Conservation (phyloP, 1,139 yeast genomes). For the Hemisphaericaspora subhashii region DNA sequence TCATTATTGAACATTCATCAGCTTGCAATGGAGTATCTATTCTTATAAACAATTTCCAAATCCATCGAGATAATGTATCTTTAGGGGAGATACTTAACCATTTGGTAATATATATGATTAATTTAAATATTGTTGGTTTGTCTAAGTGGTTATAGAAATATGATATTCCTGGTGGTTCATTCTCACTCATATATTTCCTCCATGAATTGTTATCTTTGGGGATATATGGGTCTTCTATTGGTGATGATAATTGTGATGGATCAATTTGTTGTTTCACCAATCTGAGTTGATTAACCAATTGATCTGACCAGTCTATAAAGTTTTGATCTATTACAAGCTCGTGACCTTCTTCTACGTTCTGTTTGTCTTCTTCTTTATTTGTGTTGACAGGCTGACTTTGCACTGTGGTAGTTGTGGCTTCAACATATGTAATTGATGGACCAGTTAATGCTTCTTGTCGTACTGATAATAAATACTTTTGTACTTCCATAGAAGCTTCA, state of each 20-base stretch:
- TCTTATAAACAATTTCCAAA: slow-evolving; percentile 35
- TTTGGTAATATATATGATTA: slow-evolving; percentile 35
- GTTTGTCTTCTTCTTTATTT: not conserved
- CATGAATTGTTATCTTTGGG: slow-evolving; percentile 5
- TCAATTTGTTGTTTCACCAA: not conserved
- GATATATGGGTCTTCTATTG: not conserved
- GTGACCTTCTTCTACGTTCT: not conserved
- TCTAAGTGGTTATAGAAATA: slow-evolving; percentile 24
- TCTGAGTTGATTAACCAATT: not conserved
- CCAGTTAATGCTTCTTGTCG: slow-evolving; percentile 32
- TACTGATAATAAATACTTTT: slow-evolving; percentile 28
- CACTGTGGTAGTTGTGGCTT: not conserved
- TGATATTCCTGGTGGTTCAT: slow-evolving; percentile 28
- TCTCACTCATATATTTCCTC: slow-evolving; percentile 6
- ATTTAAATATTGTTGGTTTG: slow-evolving; percentile 34
- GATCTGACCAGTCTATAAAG: not conserved
- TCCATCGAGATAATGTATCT: slow-evolving; percentile 37
- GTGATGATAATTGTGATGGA: not conserved
- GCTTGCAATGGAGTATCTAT: slow-evolving; percentile 36
- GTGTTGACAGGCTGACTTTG: not conserved
- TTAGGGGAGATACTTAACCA: slow-evolving; percentile 38
- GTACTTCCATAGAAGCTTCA: slow-evolving; percentile 21
- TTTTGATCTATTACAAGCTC: not conserved
- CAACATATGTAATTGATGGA: slow-evolving; percentile 13
- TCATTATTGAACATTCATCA: slow-evolving; percentile 34